phyloP scores from a whole-genome alignment of 1,139 yeast species.

The Suhomyces ambrosiae region DNA sequence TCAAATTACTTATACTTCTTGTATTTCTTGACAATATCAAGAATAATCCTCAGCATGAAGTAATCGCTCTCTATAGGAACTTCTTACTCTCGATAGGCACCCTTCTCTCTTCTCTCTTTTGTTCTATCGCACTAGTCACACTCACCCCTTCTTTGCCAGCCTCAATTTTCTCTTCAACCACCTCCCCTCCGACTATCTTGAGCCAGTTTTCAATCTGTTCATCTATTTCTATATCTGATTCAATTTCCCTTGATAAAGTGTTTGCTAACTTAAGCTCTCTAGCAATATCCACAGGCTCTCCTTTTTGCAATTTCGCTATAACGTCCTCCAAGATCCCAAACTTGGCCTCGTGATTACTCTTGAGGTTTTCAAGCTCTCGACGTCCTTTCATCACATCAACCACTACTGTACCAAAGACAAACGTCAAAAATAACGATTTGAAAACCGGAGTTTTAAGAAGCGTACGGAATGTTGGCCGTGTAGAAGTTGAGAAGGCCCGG shows the following conservation, averaged over 20 bases:
- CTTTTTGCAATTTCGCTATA: conserved; percentile 29
- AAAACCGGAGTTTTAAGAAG: conserved; percentile 35
- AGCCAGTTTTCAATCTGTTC: conserved; percentile 41
- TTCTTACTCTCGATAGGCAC: conserved; percentile 17
- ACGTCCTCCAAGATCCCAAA: conserved; percentile 37
- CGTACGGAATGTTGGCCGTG: conserved; percentile 16
- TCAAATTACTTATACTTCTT: no score
- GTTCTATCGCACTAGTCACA: background rate
- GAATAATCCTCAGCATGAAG: no score
- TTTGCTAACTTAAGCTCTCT: conserved; percentile 43
- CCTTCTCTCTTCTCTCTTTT: conserved; percentile 2
- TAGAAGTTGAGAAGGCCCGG: conserved; percentile 1
- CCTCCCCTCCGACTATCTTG: conserved; percentile 31
- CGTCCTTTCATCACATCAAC: conserved; percentile 41
- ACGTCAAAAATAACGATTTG: conserved; percentile 41
- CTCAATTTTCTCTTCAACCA: background rate
- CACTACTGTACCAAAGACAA: conserved; percentile 44
- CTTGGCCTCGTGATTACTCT: conserved; percentile 33
- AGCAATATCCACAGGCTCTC: conserved; percentile 39
- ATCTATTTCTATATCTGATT: conserved; percentile 44
- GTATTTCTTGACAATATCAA: no score
- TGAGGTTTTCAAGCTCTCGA: conserved; percentile 35
- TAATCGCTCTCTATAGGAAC: conserved; percentile 15
- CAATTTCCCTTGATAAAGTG: conserved; percentile 35
- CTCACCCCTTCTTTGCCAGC: background rate